Percentiles rank a stretch among this genome's conserved stretches.
Evolutionary conservation across 2,329 filamentous ascomycete genomes (phyloP).

Genomic region (Penicillium sp.): DNA sequence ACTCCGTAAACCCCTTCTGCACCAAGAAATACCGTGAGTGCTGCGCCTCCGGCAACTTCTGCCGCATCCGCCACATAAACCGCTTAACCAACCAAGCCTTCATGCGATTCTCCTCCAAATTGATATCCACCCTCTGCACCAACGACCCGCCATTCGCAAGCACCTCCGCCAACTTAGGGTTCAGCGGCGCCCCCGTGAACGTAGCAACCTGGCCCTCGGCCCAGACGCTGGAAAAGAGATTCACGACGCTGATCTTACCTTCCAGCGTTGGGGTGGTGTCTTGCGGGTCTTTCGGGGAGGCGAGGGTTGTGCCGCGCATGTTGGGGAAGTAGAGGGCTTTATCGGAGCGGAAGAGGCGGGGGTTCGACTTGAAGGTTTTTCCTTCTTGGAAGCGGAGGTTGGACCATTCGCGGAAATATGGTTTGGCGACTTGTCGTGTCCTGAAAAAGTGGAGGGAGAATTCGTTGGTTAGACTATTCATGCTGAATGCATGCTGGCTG

Average conservation of each 20-base stretch:
- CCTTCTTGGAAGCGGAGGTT: slow-evolving; percentile 82
- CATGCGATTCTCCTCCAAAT: slow-evolving; percentile 80
- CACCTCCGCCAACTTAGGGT: slow-evolving; percentile 70
- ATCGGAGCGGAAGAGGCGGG: slow-evolving; percentile 80
- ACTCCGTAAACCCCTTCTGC: slow-evolving; percentile 59
- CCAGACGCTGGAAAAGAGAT: slow-evolving; percentile 82
- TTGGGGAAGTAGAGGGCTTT: slow-evolving; percentile 93
- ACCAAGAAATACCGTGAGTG: slow-evolving; percentile 65
- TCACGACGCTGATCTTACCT: slow-evolving; percentile 77
- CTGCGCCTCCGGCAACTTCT: slow-evolving; percentile 52
- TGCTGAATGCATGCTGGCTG: background rate
- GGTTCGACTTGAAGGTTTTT: slow-evolving; percentile 88
- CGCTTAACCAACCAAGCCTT: slow-evolving; percentile 61
- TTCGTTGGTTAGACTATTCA: slow-evolving; percentile 5
- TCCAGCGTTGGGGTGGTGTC: slow-evolving; percentile 78
- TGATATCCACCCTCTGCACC: slow-evolving; percentile 82
- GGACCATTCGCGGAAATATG: slow-evolving; percentile 95
- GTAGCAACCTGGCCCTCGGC: slow-evolving; percentile 77
- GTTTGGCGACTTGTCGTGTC: slow-evolving; percentile 75
- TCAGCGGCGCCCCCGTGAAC: slow-evolving; percentile 69
- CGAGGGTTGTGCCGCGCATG: slow-evolving; percentile 76
- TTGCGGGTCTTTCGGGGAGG: slow-evolving; percentile 57
- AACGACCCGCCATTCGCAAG: slow-evolving; percentile 57
- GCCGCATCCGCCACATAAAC: slow-evolving; percentile 57
- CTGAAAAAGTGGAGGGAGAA: slow-evolving; percentile 48